These are phyloP conservation scores for Pseudomonodictys pantanalensis DNA, from an alignment of 495 filamentous ascomycete species.

Conservation along the genomic window DNA sequence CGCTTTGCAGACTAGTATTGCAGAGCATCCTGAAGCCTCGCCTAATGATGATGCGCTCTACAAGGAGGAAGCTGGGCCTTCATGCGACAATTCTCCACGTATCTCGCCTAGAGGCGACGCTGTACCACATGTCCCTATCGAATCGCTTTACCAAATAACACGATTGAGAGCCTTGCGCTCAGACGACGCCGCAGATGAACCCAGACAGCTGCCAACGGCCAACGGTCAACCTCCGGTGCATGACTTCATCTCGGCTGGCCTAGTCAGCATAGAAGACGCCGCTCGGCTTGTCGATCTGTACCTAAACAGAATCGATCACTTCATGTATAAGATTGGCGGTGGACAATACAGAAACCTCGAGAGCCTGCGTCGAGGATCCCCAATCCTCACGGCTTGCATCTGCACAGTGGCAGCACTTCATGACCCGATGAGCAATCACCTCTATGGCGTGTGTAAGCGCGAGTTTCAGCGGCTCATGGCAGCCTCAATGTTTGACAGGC, in stretches of 20 bases:
- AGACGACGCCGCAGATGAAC: slow-evolving; percentile 31
- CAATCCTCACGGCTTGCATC: slow-evolving; percentile 52
- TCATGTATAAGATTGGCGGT: slow-evolving; percentile 49
- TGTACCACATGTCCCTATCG: slow-evolving; percentile 44
- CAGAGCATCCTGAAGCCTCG: slow-evolving; percentile 11
- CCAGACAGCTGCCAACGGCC: slow-evolving; percentile 7
- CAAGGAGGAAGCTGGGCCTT: slow-evolving; percentile 37
- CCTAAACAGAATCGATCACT: slow-evolving; percentile 53
- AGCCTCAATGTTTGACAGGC: slow-evolving; percentile 52
- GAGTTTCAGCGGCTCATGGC: slow-evolving; percentile 54
- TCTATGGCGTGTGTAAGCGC: slow-evolving; percentile 51
- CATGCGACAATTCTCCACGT: slow-evolving; percentile 32
- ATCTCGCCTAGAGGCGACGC: slow-evolving; percentile 31
- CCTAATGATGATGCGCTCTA: slow-evolving; percentile 28
- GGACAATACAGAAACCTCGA: slow-evolving; percentile 48
- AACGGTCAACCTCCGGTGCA: slow-evolving; percentile 32
- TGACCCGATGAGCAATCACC: slow-evolving; percentile 47
- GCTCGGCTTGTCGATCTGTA: slow-evolving; percentile 52
- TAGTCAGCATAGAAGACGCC: slow-evolving; percentile 49
- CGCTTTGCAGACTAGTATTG: slow-evolving; percentile 19
- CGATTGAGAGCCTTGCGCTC: slow-evolving; percentile 40
- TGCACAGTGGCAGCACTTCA: slow-evolving; percentile 55
- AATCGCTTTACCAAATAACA: slow-evolving; percentile 37
- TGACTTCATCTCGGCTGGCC: slow-evolving; percentile 54
- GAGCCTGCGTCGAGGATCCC: slow-evolving; percentile 49